phyloP scores from a whole-genome alignment of 1,284 basidiomycete species.

The Cutaneotrichosporon mucoides region DNA sequence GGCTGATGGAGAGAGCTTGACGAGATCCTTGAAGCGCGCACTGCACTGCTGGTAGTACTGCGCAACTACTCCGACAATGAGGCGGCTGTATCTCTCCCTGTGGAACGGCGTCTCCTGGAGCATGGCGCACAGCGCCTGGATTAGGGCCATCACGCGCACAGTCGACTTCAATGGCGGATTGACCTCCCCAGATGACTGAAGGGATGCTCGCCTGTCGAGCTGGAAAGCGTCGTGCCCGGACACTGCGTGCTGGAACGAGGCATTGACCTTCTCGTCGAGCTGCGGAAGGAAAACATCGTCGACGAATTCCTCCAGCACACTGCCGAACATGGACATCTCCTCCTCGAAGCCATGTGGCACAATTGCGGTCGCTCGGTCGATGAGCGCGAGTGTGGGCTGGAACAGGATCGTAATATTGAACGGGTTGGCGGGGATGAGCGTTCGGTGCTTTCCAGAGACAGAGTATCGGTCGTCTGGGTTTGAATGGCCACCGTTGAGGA shows the following conservation, averaged over 20 bases:
- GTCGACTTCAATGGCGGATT: constrained; percentile 64
- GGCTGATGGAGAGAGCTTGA: constrained; percentile 9
- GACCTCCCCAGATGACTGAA: constrained; percentile 10
- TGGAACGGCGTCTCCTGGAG: constrained; percentile 92
- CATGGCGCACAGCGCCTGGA: constrained; percentile 91
- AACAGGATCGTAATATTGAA: constrained; percentile 94
- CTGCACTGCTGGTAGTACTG: constrained; percentile 95
- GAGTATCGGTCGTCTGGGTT: constrained; percentile 63
- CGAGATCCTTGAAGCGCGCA: constrained; percentile 64
- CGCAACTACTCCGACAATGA: constrained; percentile 91
- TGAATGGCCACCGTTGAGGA: constrained; percentile 47
- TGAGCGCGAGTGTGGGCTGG: constrained; percentile 83
- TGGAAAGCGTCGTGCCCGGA: constrained; percentile 80
- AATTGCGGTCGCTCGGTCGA: constrained; percentile 64
- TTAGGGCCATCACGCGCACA: constrained; percentile 79
- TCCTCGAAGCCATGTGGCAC: constrained; percentile 68
- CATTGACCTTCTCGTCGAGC: constrained; percentile 88
- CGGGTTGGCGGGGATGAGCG: constrained; percentile 83
- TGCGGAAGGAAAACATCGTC: constrained; percentile 89
- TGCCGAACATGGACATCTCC: constrained; percentile 64
- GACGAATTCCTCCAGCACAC: constrained; percentile 82
- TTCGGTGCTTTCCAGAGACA: constrained; percentile 68
- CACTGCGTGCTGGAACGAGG: constrained; percentile 79
- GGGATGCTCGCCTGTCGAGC: constrained; percentile 26
- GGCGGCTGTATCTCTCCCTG: constrained; percentile 84